Evolutionary conservation across 768 basidiomycete species (phyloP).

Genomic region (Pluteus cervinus): DNA sequence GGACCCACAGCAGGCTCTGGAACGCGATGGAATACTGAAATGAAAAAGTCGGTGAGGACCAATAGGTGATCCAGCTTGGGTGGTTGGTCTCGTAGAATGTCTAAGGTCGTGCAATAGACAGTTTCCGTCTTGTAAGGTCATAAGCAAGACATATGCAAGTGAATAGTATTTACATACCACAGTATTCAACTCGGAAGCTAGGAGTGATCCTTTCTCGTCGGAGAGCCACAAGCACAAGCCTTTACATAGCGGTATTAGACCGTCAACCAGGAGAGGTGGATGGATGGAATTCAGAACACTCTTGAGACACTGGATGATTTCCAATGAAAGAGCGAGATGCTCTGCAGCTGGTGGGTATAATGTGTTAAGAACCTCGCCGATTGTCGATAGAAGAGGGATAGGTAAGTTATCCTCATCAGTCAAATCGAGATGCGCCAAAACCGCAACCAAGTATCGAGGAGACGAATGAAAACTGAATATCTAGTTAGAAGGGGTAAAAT

Average conservation of each 20-base stretch:
- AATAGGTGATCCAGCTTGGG: slow-evolving; percentile 35
- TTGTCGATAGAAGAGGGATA: too few species aligned
- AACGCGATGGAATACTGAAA: slow-evolving; percentile 43
- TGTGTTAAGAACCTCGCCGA: slow-evolving; percentile 23
- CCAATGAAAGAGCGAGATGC: slow-evolving; percentile 15
- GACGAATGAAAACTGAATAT: too few species aligned
- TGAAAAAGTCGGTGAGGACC: slow-evolving; percentile 38
- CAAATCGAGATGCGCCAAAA: too few species aligned
- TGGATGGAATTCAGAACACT: slow-evolving; percentile 25
- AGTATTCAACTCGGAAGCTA: slow-evolving; percentile 37
- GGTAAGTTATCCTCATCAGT: too few species aligned
- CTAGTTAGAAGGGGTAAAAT: too few species aligned
- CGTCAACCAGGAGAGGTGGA: slow-evolving; percentile 24
- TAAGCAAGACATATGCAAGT: neutral
- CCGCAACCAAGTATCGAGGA: too few species aligned
- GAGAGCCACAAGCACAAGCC: slow-evolving; percentile 47
- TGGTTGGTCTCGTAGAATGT: slow-evolving; percentile 28
- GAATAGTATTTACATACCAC: slow-evolving; percentile 30
- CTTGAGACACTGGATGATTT: slow-evolving; percentile 27
- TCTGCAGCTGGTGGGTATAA: slow-evolving; percentile 30
- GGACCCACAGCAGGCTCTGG: slow-evolving; percentile 43
- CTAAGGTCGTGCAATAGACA: slow-evolving; percentile 41
- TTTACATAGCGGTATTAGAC: slow-evolving; percentile 30
- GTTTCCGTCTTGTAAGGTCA: slow-evolving; percentile 20
- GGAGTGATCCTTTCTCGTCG: slow-evolving; percentile 35